phyloP scores from a whole-genome alignment of 495 filamentous ascomycete genomes.

The Podospora comata region DNA sequence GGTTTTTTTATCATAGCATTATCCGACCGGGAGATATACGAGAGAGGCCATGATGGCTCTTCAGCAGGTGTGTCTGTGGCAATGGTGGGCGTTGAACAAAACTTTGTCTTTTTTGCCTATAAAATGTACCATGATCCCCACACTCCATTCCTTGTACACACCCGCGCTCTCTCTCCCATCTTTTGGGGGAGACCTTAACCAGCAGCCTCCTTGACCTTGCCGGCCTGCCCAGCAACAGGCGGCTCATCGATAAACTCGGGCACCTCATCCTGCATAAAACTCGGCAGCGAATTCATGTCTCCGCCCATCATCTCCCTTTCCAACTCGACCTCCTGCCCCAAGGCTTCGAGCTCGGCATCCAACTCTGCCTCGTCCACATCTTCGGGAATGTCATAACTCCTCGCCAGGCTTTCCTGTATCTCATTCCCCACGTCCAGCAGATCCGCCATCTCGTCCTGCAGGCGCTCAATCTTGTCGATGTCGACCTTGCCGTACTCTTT shows the following conservation, averaged over 20 bases:
- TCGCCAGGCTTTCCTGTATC: constrained; percentile 91
- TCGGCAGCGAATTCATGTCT: constrained; percentile 55
- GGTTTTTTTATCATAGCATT: not conserved
- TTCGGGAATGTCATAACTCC: constrained; percentile 93
- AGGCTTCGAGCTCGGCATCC: constrained; percentile 91
- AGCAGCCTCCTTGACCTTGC: constrained; percentile 78
- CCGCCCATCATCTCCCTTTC: constrained; percentile 56
- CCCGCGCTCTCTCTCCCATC: not conserved
- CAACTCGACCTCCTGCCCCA: constrained; percentile 86
- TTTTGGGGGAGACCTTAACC: constrained; percentile 31
- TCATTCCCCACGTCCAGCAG: constrained; percentile 97
- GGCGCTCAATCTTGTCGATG: constrained; percentile 92
- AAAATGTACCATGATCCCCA: not conserved
- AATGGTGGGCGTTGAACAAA: not conserved
- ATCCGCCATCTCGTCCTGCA: constrained; percentile 99
- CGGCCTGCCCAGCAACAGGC: constrained; percentile 48
- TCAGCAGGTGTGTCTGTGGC: too few species aligned
- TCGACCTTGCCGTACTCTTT: constrained; percentile 98
- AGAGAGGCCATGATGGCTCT: too few species aligned
- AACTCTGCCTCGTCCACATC: constrained; percentile 97
- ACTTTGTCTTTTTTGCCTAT: not conserved
- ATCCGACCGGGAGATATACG: too few species aligned
- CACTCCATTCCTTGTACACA: not conserved
- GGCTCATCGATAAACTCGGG: constrained; percentile 89
- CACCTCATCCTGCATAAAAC: constrained; percentile 78